Base-by-base conservation (phyloP, 257 asterid species). In the Nicotiana noctiflora region DNA sequence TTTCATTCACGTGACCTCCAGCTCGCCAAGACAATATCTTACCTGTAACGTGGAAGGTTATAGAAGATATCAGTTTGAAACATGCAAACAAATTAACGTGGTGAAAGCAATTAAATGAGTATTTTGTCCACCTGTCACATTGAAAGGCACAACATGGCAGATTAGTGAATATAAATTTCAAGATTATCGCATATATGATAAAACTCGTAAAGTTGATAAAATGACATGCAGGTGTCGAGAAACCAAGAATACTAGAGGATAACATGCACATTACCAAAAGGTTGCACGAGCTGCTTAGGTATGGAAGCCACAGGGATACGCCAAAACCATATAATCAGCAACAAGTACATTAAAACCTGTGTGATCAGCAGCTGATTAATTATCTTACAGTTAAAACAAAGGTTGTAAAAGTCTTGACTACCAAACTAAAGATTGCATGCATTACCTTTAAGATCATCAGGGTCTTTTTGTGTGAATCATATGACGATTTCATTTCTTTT, bases 321-420 rank as follows among this genome's bases (percentile, higher is more conserved):
- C 99, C 99, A 95, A 90, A 91, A 95, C 93, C 96, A 95, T 37
- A 91, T 25, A 84, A 93, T 83, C 77, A 92, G 90, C 81, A 88
- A 6, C 61, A 68, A 76, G 79, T 91, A 92, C 11, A 86, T 74
- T 63, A 86, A 49, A 63, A 88, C 65, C 99, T 93, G 94, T 81
- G 29, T 9, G 77, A 10, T 61, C 21, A 70, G 80, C 76, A 79
- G 61, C 34, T 6, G 51, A 53, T 67, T 31, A 86, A 59, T n/a
- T 80, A 60, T 46, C 56, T 67, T 67, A 6, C 17, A 14, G 31
- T 23, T 67, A 37, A 83, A 37, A 34, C 49, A 49, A 79, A 77
- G 78, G 25, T 62, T 5, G 13, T 17, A 59, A 70, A 67, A 8
- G 23, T 81, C 66, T 70, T 57, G 46, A 75, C 60, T 40, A 81